A percentile compares a stretch with the other conserved stretches of the same genome.
Conservation (phyloP, 768 basidiomycete genomes). For the Podaxis sp. region DNA sequence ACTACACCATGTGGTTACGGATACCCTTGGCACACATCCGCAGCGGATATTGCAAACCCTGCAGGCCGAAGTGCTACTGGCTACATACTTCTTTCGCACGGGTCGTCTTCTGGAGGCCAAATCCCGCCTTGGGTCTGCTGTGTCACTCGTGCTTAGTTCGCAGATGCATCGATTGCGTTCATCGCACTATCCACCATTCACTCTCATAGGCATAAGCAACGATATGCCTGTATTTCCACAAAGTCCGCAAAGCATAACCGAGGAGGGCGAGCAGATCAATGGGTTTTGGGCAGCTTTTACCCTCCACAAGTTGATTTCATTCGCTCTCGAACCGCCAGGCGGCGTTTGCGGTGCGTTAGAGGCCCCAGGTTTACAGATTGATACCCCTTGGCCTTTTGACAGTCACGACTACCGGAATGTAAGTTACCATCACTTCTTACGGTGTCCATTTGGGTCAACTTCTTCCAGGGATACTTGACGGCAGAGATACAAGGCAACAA, state of each 20-base stretch:
- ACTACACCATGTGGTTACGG: constrained; percentile 40
- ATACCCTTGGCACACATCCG: constrained; percentile 44
- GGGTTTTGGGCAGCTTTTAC: constrained; percentile 61
- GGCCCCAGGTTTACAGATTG: constrained; percentile 43
- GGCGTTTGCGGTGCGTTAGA: constrained; percentile 54
- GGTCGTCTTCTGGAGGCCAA: constrained; percentile 60
- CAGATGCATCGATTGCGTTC: constrained; percentile 45
- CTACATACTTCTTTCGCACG: constrained; percentile 59
- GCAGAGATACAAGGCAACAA: constrained; percentile 38
- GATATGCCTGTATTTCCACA: constrained; percentile 38
- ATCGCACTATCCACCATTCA: constrained; percentile 28
- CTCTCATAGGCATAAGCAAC: constrained; percentile 33
- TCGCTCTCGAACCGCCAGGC: constrained; percentile 47
- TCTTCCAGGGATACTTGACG: constrained; percentile 38
- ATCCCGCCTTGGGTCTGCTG: constrained; percentile 49
- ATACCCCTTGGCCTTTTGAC: constrained; percentile 51
- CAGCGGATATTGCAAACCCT: constrained; percentile 47
- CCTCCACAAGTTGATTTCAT: constrained; percentile 53
- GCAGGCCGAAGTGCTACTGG: constrained; percentile 61
- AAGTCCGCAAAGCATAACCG: constrained; percentile 40
- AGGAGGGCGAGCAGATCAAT: constrained; percentile 64
- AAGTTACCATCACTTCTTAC: constrained; percentile 11
- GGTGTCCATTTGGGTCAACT: constrained; percentile 11
- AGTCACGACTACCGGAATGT: constrained; percentile 34
- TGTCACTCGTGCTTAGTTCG: constrained; percentile 42